phyloP scores from a whole-genome alignment of 257 asterid species.

The Datura wrightii region DNA sequence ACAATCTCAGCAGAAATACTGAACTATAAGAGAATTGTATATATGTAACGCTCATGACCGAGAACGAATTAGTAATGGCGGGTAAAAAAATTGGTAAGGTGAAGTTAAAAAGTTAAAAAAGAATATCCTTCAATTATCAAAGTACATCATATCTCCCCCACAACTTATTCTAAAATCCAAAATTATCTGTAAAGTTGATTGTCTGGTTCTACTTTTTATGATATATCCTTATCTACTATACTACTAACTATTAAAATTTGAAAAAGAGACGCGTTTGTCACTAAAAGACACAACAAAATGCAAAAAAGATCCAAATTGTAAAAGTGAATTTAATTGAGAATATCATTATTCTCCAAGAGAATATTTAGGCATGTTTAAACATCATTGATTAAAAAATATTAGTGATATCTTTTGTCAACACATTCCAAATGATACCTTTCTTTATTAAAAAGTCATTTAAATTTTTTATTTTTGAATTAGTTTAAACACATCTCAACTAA shows the following conservation, averaged over 20 bases:
- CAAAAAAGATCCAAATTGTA: neutral
- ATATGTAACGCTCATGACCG: too few species aligned
- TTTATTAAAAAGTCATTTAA: neutral
- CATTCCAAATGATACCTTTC: neutral
- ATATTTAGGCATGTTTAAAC: neutral
- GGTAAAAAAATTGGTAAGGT: too few species aligned
- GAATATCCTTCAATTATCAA: neutral
- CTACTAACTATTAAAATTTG: neutral
- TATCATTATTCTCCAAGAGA: neutral
- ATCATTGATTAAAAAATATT: neutral
- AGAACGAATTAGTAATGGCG: too few species aligned
- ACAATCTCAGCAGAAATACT: too few species aligned
- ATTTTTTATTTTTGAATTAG: too few species aligned
- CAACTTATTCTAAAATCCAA: neutral
- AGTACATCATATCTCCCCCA: neutral
- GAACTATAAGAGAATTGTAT: too few species aligned
- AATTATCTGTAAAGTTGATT: conserved; percentile 21
- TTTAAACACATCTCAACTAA: too few species aligned
- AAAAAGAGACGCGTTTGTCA: neutral
- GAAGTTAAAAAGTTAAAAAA: neutral
- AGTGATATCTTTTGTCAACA: neutral
- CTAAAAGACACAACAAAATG: neutral
- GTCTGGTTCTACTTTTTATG: neutral
- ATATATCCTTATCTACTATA: neutral
- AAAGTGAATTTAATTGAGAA: neutral